phyloP scores from a whole-genome alignment of 164 flowering plant genomes.

The Taxillus chinensis region DNA sequence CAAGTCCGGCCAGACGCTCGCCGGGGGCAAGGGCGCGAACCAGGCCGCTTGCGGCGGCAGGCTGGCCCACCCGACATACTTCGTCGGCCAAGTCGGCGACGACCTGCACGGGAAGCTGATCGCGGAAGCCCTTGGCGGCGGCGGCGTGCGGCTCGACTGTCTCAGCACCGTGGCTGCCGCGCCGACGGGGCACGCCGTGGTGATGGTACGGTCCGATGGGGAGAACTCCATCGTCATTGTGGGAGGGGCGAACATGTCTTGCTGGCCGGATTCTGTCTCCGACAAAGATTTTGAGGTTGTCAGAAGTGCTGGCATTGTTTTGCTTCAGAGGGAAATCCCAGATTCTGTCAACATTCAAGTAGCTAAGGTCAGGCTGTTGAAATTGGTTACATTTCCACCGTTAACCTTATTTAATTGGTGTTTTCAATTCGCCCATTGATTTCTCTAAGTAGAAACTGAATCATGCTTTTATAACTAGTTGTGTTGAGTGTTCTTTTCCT shows the following conservation, averaged over 20 bases:
- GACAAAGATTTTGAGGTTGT: conserved; percentile 50
- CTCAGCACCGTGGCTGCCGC: conserved; percentile 33
- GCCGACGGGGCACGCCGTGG: conserved; percentile 97
- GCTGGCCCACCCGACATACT: conserved; percentile 69
- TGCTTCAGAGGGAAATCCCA: conserved; percentile 94
- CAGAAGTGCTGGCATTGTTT: conserved; percentile 65
- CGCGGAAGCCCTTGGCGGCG: conserved; percentile 40
- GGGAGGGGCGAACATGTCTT: conserved; percentile 81
- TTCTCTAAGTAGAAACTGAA: too few relatives aligned
- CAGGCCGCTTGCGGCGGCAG: conserved; percentile 82
- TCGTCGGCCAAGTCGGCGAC: conserved; percentile 72
- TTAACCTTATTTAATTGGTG: not conserved
- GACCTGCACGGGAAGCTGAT: conserved; percentile 80
- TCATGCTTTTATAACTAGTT: too few relatives aligned
- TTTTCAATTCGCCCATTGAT: too few relatives aligned
- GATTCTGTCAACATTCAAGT: conserved; percentile 87
- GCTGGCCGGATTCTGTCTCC: conserved; percentile 53
- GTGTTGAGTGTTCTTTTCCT: too few relatives aligned
- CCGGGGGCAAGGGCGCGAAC: conserved; percentile 96
- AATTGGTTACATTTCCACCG: too few relatives aligned
- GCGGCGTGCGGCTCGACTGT: conserved; percentile 58
- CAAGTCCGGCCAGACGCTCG: conserved; percentile 56
- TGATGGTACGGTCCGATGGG: conserved; percentile 81
- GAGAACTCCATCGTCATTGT: conserved; percentile 91
- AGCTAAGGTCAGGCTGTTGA: conserved; percentile 55